A percentile compares a stretch with the other conserved stretches of the same genome.
These are phyloP conservation scores for Escovopsis weberi DNA, from an alignment of 2,329 filamentous ascomycete genomes.

Conservation along the genomic window DNA sequence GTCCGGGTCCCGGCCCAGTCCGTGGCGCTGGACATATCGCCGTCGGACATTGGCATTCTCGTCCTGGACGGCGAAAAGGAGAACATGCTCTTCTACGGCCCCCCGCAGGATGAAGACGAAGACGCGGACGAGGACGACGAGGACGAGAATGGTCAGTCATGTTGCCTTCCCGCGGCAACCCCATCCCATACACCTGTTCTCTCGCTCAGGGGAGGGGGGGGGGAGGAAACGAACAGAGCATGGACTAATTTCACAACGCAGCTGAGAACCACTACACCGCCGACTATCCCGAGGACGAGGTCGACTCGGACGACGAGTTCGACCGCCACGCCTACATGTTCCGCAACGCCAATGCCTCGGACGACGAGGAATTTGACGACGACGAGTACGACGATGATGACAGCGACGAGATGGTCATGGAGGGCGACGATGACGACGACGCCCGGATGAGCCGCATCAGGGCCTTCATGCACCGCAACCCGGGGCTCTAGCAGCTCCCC, in stretches of 20 bases:
- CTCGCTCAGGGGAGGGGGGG: not conserved
- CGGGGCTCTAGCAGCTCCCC: slow-evolving; percentile 7
- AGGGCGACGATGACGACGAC: slow-evolving; percentile 20
- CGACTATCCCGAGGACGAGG: slow-evolving; percentile 69
- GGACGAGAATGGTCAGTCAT: slow-evolving; percentile 44
- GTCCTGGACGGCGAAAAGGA: slow-evolving; percentile 45
- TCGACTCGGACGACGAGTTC: slow-evolving; percentile 47
- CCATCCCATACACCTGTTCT: not conserved
- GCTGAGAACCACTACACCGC: slow-evolving; percentile 67
- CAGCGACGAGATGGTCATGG: slow-evolving; percentile 22
- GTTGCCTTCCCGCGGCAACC: not conserved
- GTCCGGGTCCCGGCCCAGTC: slow-evolving; percentile 42
- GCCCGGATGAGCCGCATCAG: slow-evolving; percentile 24
- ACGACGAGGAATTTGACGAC: slow-evolving; percentile 38
- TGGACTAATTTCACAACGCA: slow-evolving; percentile 11
- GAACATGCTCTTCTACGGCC: slow-evolving; percentile 43
- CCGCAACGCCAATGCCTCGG: slow-evolving; percentile 37
- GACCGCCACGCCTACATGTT: slow-evolving; percentile 41
- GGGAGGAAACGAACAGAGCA: not conserved
- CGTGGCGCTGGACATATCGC: slow-evolving; percentile 30
- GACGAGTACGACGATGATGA: slow-evolving; percentile 22
- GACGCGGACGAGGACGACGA: slow-evolving; percentile 44
- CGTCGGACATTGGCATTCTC: slow-evolving; percentile 39
- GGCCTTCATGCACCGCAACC: slow-evolving; percentile 21
- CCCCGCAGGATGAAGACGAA: slow-evolving; percentile 48